These are phyloP conservation scores for Neurospora sp. DNA, from an alignment of 2,329 filamentous ascomycete species.

Conservation along the genomic window DNA sequence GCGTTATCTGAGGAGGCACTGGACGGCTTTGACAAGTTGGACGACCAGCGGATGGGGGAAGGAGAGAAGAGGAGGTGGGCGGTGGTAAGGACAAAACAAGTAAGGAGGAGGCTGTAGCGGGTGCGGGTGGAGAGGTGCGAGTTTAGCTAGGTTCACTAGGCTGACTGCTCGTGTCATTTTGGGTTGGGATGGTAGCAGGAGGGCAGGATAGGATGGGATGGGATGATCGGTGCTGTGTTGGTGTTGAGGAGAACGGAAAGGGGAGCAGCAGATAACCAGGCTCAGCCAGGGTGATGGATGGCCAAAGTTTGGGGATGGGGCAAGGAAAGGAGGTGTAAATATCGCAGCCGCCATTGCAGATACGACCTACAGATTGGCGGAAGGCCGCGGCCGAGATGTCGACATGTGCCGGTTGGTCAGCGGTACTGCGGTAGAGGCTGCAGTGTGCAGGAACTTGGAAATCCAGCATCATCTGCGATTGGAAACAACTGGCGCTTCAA, in stretches of 20 bases:
- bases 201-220: not conserved
- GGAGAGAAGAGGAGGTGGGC: not conserved
- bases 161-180: not conserved
- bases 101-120: constrained; percentile 6
- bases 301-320: not conserved
- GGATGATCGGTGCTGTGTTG: not conserved
- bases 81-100: not conserved
- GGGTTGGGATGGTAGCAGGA: not conserved
- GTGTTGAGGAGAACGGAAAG: not conserved
- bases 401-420: not conserved
- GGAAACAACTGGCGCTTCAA: not conserved
- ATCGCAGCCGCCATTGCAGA: not conserved
- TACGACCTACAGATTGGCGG: not conserved
- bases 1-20: not conserved
- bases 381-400: not conserved
- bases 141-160: not conserved
- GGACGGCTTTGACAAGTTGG: not conserved
- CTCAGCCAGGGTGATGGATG: not conserved
- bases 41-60: not conserved
- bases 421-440: not conserved
- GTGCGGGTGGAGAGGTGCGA: constrained; percentile 6
- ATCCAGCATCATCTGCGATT: not conserved
- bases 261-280: not conserved
- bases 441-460: not conserved
- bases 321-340: not conserved